Conservation (phyloP, 495 filamentous ascomycete species). For the Aspergillus bertholletiae region DNA sequence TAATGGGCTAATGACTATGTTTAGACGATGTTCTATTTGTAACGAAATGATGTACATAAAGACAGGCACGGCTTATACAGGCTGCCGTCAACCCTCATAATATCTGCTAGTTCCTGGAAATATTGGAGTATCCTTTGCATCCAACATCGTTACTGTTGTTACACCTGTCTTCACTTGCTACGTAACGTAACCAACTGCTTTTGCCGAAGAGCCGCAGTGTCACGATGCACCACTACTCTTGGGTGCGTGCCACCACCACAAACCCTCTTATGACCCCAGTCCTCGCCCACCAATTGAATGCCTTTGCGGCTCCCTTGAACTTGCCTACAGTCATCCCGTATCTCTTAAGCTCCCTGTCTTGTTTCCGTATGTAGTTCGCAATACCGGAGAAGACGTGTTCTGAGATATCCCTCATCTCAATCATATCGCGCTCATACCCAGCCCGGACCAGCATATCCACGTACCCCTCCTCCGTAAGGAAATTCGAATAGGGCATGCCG, state of each 20-base stretch:
- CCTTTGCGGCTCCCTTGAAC: conserved; percentile 27
- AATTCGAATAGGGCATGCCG: conserved; percentile 32
- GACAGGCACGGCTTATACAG: no score
- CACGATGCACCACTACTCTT: no score
- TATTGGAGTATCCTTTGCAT: no score
- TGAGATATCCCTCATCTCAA: conserved; percentile 44
- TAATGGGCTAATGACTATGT: not conserved
- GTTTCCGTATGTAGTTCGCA: conserved; percentile 27
- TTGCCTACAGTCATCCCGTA: conserved; percentile 38
- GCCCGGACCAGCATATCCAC: conserved; percentile 36
- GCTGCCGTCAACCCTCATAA: no score
- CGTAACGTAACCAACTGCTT: not conserved
- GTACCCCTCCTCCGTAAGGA: conserved; percentile 58
- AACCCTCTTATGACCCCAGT: conserved; percentile 37
- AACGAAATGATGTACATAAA: not conserved
- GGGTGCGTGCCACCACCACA: conserved; percentile 37
- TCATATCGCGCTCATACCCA: conserved; percentile 34
- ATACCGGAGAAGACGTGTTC: conserved; percentile 40
- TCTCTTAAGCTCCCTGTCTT: conserved; percentile 23
- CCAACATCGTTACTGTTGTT: no score
- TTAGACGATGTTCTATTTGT: not conserved
- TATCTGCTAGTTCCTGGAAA: not conserved
- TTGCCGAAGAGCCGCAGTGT: no score
- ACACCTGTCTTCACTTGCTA: not conserved
- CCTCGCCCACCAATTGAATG: conserved; percentile 46